A percentile compares a stretch with the other conserved stretches of the same genome.
Evolutionary conservation across 352 stramenopile species (phyloP).

Genomic region (Phytophthora tubulina): DNA sequence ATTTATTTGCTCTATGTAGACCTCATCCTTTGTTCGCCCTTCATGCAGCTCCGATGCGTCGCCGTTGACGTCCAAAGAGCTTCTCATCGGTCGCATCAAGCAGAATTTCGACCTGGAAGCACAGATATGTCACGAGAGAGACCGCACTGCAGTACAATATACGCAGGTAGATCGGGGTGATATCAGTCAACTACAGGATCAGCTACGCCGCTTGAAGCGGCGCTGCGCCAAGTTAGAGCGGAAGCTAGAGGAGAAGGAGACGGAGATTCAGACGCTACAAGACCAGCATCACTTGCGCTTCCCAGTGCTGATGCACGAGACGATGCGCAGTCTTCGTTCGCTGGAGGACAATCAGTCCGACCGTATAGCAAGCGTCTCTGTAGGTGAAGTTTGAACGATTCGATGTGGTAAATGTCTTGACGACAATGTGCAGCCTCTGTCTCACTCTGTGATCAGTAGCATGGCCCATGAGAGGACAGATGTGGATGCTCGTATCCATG

Average conservation of each 20-base stretch:
- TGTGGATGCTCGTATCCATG: slow-evolving; percentile 63
- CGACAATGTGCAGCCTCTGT: slow-evolving; percentile 40
- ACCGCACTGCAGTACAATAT: slow-evolving; percentile 44
- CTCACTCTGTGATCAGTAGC: slow-evolving; percentile 50
- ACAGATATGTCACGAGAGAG: slow-evolving; percentile 54
- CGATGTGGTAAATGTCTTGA: background rate
- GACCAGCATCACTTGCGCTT: slow-evolving; percentile 64
- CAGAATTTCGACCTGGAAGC: slow-evolving; percentile 68
- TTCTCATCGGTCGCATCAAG: slow-evolving; percentile 61
- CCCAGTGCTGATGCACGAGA: slow-evolving; percentile 70
- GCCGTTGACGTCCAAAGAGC: slow-evolving; percentile 34
- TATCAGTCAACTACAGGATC: slow-evolving; percentile 47
- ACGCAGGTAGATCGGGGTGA: slow-evolving; percentile 32
- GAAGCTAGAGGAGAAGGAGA: slow-evolving; percentile 68
- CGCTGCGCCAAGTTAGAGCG: slow-evolving; percentile 70
- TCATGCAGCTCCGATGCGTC: slow-evolving; percentile 3
- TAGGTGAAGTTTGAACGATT: slow-evolving; percentile 15
- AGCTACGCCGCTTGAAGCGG: slow-evolving; percentile 59
- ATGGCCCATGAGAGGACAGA: slow-evolving; percentile 38
- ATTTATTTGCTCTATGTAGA: background rate
- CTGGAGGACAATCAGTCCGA: slow-evolving; percentile 50
- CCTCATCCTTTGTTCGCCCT: background rate
- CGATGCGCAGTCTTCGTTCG: slow-evolving; percentile 62
- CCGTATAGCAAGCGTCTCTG: slow-evolving; percentile 15
- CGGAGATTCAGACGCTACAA: slow-evolving; percentile 55